Evolutionary conservation across 2,329 filamentous ascomycete genomes (phyloP), one percentile per base, ranked within the genome.

Genomic region (Phoma sp.): DNA sequence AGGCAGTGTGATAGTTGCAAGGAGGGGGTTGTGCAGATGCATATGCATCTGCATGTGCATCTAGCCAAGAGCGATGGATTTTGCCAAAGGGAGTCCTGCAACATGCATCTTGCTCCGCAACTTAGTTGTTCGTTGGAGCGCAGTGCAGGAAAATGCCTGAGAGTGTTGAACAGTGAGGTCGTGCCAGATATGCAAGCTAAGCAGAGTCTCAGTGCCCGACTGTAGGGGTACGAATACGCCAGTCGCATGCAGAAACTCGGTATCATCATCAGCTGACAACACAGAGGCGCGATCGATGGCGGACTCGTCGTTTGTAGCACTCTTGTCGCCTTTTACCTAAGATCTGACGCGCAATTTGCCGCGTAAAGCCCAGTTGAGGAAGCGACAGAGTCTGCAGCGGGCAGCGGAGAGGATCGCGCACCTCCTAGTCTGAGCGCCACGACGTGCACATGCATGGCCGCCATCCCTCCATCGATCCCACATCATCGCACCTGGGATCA

Each of bases 341-440:
- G 37, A 38, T 39, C 38, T 22, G 29, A 17, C 38, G 19, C 38
- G 32, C 33, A 53, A 53, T 43, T 48, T 52, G 40, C 48, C 17
- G 24, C 13, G 12, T 10, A 33, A 19, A 5, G 6, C 31, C 21
- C 19, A 37, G 31, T 24, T 31, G 1, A 31, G 29, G 15, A 31
- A 31, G 27, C n/a, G 32, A 43, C 24, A 25, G 47, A 25, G 22
- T 36, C 43, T 41, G 47, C 43, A 32, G 37, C 32, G 37, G 25
- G 44, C 51, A 54, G 43, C 38, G 38, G 38, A 47, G 31, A 41
- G 43, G 27, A 22, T 19, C 19, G 21, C 7, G 4, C n/a, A 31
- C 27, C 19, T 9, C 17, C 12, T 38, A 35, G 47, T 31, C 22
- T 22, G 21, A 31, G 17, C 38, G 29, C 32, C 29, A 17, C 12